Evolutionary conservation across 106 monocot genomes (phyloP).

Genomic region (Dendrobium chrysotoxum): DNA sequence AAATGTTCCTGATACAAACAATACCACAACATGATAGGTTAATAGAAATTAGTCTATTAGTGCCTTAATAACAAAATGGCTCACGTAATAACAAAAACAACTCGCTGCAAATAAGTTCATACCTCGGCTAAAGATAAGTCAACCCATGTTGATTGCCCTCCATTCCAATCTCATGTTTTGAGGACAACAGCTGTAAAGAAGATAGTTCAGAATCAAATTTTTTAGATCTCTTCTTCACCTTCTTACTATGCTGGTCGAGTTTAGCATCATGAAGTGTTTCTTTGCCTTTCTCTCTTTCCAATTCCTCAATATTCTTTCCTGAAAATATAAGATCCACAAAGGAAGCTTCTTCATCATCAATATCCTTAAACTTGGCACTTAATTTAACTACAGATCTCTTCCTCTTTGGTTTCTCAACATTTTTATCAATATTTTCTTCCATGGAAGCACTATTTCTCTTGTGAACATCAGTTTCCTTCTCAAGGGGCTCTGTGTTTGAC

Average conservation of each 20-base stretch:
- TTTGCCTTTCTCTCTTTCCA: neutral
- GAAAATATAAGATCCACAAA: constrained; percentile 32
- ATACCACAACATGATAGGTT: no score
- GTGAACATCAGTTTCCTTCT: neutral
- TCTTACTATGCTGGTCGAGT: constrained; percentile 13
- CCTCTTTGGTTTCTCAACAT: constrained; percentile 6
- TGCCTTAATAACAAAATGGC: neutral
- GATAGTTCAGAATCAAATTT: constrained; percentile 1
- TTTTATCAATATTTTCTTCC: neutral
- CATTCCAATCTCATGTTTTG: constrained; percentile 18
- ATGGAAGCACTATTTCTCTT: constrained; percentile 3
- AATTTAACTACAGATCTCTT: constrained; percentile 5
- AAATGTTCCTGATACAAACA: no score
- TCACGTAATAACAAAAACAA: neutral
- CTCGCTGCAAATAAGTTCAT: neutral
- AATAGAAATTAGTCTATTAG: no score
- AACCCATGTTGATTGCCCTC: constrained; percentile 45
- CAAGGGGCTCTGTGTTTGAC: neutral
- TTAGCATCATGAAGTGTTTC: constrained; percentile 8
- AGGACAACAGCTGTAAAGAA: constrained; percentile 7
- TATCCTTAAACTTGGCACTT: constrained; percentile 7
- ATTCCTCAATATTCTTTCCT: neutral
- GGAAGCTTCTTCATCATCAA: constrained; percentile 33
- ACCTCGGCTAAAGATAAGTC: constrained; percentile 3
- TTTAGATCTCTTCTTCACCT: constrained; percentile 21